Percentiles rank a stretch among this genome's conserved stretches.
Evolutionary conservation across 176 grass and related monocot species (phyloP).

Genomic region (Dactylis glomerata): DNA sequence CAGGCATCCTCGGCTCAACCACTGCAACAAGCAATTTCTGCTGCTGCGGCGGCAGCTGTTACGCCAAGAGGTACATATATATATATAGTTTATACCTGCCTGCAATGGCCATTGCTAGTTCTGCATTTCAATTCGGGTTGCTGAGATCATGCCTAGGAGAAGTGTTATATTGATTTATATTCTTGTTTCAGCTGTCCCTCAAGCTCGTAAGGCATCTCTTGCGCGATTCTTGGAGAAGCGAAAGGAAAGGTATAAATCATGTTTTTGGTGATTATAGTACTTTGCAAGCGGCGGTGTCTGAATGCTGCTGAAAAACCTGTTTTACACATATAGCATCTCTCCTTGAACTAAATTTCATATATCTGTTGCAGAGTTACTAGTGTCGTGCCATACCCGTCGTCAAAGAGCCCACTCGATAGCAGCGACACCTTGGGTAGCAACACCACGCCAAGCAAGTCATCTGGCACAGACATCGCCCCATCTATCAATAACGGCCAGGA

Average conservation of each 20-base stretch:
- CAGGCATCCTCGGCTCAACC: slow-evolving; percentile 31
- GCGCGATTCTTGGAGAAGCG: slow-evolving; percentile 82
- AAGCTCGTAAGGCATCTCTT: slow-evolving; percentile 88
- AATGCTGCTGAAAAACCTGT: not conserved
- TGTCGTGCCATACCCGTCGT: slow-evolving; percentile 48
- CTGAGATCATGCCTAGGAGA: not conserved
- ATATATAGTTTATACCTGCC: not conserved
- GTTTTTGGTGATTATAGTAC: not conserved
- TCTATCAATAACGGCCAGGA: slow-evolving; percentile 31
- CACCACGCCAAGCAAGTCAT: slow-evolving; percentile 40
- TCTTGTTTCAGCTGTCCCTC: slow-evolving; percentile 69
- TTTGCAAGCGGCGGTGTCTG: not conserved
- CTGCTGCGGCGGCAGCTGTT: not conserved
- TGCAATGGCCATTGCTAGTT: not conserved
- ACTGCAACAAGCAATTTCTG: slow-evolving; percentile 24
- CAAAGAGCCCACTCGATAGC: slow-evolving; percentile 47
- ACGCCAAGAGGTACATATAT: slow-evolving; percentile 75
- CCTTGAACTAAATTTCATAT: not conserved
- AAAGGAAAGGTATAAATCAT: slow-evolving; percentile 65
- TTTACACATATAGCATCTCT: not conserved
- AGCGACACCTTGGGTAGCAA: slow-evolving; percentile 35
- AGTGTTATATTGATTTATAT: not conserved
- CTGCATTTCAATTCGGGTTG: not conserved
- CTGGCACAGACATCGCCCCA: slow-evolving; percentile 24
- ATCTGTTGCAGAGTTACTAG: slow-evolving; percentile 45